Conservation (phyloP, 768 basidiomycete species). For the Xerocomellus amylosporus region DNA sequence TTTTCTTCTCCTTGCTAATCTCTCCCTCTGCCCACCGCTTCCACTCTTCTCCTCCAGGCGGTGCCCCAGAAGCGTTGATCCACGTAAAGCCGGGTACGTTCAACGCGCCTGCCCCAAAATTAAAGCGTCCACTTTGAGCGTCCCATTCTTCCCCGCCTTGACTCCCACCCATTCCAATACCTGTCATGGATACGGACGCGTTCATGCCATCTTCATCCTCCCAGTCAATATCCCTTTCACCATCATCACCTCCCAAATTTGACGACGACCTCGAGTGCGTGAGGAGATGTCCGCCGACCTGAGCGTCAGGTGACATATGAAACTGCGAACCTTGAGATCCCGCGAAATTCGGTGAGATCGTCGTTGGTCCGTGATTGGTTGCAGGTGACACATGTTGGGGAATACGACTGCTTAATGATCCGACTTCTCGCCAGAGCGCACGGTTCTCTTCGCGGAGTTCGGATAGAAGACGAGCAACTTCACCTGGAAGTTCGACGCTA, state of each 20-base stretch:
- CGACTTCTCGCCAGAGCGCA: conserved; percentile 46
- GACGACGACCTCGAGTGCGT: conserved; percentile 29
- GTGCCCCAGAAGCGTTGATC: conserved; percentile 6
- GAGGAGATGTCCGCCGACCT: conserved; percentile 15
- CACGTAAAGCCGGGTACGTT: conserved; percentile 12
- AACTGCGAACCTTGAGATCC: conserved; percentile 9
- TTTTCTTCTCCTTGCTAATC: conserved; percentile 57
- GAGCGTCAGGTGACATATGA: conserved; percentile 6
- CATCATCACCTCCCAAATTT: conserved; percentile 26
- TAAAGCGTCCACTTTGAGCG: conserved; percentile 14
- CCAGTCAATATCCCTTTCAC: conserved; percentile 27
- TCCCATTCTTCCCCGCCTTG: conserved; percentile 28
- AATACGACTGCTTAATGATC: conserved; percentile 19
- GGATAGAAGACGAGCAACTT: conserved; percentile 53
- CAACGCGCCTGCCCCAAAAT: conserved; percentile 12
- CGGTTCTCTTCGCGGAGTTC: conserved; percentile 74
- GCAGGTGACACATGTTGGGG: conserved; percentile 13
- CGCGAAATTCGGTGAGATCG: conserved; percentile 7
- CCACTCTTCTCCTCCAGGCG: conserved; percentile 24
- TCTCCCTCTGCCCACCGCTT: conserved; percentile 29
- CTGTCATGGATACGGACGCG: conserved; percentile 2
- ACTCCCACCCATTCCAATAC: conserved; percentile 15
- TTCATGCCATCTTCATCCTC: conserved; percentile 29
- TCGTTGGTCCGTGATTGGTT: background rate
- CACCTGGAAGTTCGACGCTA: conserved; percentile 77